phyloP scores from a whole-genome alignment of 345 rosid species.

The Boechera stricta region DNA sequence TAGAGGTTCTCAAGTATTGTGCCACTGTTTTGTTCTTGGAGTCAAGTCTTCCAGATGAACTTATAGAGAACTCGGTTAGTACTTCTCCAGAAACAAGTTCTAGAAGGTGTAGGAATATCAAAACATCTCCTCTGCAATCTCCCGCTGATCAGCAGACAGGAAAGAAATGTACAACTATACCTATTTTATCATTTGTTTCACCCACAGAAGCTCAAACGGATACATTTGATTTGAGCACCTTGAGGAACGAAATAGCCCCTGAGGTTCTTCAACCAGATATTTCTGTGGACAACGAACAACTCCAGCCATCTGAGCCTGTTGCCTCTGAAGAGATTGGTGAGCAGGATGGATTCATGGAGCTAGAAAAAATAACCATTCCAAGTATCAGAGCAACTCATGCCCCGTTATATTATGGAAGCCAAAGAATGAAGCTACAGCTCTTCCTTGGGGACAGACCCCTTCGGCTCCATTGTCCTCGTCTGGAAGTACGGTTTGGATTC shows the following conservation, averaged over 20 bases:
- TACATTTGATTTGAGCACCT: constrained; percentile 58
- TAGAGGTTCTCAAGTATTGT: constrained; percentile 74
- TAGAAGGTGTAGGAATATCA: background rate
- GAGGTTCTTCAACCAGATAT: too few species aligned
- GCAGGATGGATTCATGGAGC: constrained; percentile 54
- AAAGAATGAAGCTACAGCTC: constrained; percentile 52
- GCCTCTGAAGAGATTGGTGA: constrained; percentile 50
- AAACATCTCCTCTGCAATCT: constrained; percentile 29
- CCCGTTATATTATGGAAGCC: constrained; percentile 45
- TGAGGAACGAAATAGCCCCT: constrained; percentile 46
- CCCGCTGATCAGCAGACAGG: constrained; percentile 12
- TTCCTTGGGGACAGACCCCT: constrained; percentile 44
- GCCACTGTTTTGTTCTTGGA: constrained; percentile 65
- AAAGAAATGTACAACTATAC: background rate
- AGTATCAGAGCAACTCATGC: constrained; percentile 54
- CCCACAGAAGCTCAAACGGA: constrained; percentile 40
- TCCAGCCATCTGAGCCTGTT: background rate
- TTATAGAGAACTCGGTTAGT: constrained; percentile 44
- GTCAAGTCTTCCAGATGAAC: constrained; percentile 71
- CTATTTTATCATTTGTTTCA: too few species aligned
- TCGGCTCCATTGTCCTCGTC: too few species aligned
- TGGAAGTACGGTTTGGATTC: too few species aligned
- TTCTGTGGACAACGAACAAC: too few species aligned
- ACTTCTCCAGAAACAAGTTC: too few species aligned
- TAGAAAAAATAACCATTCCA: constrained; percentile 53